Evolutionary conservation across 441 rosid species (phyloP), one percentile per base, ranked within the genome.

Genomic region (Populus trichocarpa): DNA sequence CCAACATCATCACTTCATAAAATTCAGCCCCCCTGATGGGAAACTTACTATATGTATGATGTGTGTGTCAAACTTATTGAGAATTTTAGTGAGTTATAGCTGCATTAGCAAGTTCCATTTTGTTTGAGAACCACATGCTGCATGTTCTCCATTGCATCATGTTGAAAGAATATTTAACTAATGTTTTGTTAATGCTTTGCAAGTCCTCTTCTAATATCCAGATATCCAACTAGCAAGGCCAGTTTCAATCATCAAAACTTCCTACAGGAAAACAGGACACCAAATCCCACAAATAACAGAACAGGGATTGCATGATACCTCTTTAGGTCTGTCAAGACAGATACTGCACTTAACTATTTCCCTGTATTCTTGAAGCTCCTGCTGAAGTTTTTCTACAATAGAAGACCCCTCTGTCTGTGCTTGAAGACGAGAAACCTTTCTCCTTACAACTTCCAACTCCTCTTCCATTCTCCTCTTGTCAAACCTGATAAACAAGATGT

Each of bases 301-400:
- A 32, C 12, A 68, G 63, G 13, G 20, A 12, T 33, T 32, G 23
- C 8, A 73, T 38, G 8, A 71, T 88, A 91, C 99, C 99, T 97
- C 98, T 88, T 97, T 97, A 66, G 94, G 89, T 79, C 96, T 87
- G 77, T 94, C 97, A 78, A 71, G 89, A 82, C 99, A 97, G 82
- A 93, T 87, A 81, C 92, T 89, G 83, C 99, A 97, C 85, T 95
- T 95, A 63, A 97, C 86, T 69, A 97, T 89, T 82, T 95, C 99
- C 85, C 82, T 90, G 87, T 92, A 97, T 83, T 95, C 98, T 77
- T 81, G 81, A 72, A 91, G 95, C 84, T 95, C 99, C 85, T 89
- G 88, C 25, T 79, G 86, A 73, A 93, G 98, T 83, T 94, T 95
- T 79, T 90, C 92, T 36, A 90, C 80, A 81, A 92, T 74, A 8